Evolutionary conservation across 2,329 filamentous ascomycete species (phyloP), one percentile per base, ranked within the genome.

Genomic region (Botryosphaeria dothidea): DNA sequence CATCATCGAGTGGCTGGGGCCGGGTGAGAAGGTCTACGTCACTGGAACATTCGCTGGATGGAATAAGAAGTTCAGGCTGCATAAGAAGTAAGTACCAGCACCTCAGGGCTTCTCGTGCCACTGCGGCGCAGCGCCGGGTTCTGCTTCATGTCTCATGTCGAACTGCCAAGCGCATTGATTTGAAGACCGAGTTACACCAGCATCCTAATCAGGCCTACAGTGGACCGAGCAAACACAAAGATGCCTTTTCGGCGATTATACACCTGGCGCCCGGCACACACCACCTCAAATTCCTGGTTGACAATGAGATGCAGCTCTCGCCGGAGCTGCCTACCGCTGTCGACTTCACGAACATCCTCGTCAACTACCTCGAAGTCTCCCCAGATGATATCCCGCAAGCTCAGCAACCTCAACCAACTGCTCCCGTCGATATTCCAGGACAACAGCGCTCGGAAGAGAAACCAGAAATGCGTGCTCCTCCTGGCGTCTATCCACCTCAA

Each of bases 41-140:
- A 99, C 95, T 0, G 94, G 94, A 69, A 98, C 95, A 21, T 97
- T 98, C 75, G 96, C 96, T 71, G 92, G 94, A 29, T 99, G 95
- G 95, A 93, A 96, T 79, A 90, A 91, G 76, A 98, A 98, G 80
- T 96, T 93, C 76, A 88, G 91, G 71, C 82, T 99, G 74, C 88
- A 93, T 78, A 89, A 86, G 77, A 90, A 92, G 93, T 96, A 86
- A 86, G 90, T 88, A 36, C 43, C n/a, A 52, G 45, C 45, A 29
- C 13, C 21, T 7, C 54, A 41, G 34, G 49, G 38, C 41, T 56
- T 15, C n/a, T 64, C 11, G 38, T 58, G 43, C 36, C 31, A 54
- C 46, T 19, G 45, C 57, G 57, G 57, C 43, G 41, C 17, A 23
- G 29, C 23, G 17, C n/a, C 54, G 23, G 23, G 34, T 31, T 29